phyloP scores from a whole-genome alignment of 768 basidiomycete genomes.

The Phaeolepiota aurea region DNA sequence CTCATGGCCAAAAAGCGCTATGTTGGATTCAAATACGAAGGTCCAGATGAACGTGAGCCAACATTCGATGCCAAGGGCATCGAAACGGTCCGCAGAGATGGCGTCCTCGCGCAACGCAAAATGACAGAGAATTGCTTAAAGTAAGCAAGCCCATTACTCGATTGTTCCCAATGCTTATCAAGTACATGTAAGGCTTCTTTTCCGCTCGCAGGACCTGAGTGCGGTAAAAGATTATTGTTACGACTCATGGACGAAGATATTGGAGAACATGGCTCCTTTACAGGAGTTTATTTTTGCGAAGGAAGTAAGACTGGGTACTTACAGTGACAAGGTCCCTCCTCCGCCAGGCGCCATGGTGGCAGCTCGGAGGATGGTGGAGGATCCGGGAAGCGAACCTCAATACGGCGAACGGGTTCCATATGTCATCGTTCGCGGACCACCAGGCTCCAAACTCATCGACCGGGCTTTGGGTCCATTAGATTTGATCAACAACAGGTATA shows the following conservation, averaged over 20 bases:
- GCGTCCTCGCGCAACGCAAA: conserved; percentile 83
- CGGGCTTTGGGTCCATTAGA: conserved; percentile 69
- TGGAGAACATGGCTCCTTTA: conserved; percentile 73
- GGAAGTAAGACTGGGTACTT: conserved; percentile 88
- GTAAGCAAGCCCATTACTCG: conserved; percentile 38
- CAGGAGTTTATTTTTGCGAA: conserved; percentile 95
- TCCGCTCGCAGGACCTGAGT: conserved; percentile 84
- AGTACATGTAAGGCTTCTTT: conserved; percentile 61
- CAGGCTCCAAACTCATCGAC: conserved; percentile 61
- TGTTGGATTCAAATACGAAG: conserved; percentile 94
- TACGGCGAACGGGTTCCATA: conserved; percentile 94
- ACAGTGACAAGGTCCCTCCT: conserved; percentile 81
- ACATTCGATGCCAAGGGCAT: conserved; percentile 96
- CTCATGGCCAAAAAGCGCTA: conserved; percentile 99
- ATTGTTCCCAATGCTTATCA: background rate
- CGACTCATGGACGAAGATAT: conserved; percentile 74
- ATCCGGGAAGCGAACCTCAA: conserved; percentile 78
- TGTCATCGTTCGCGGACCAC: conserved; percentile 64
- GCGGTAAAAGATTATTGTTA: conserved; percentile 85
- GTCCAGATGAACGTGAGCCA: conserved; percentile 67
- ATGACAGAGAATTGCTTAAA: conserved; percentile 88
- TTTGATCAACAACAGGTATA: conserved; percentile 53
- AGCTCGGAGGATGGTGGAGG: conserved; percentile 60
- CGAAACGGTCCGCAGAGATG: conserved; percentile 92
- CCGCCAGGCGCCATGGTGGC: conserved; percentile 92